These are phyloP conservation scores for Ophiocordyceps australis DNA, from an alignment of 2,329 filamentous ascomycete species.

Conservation along the genomic window DNA sequence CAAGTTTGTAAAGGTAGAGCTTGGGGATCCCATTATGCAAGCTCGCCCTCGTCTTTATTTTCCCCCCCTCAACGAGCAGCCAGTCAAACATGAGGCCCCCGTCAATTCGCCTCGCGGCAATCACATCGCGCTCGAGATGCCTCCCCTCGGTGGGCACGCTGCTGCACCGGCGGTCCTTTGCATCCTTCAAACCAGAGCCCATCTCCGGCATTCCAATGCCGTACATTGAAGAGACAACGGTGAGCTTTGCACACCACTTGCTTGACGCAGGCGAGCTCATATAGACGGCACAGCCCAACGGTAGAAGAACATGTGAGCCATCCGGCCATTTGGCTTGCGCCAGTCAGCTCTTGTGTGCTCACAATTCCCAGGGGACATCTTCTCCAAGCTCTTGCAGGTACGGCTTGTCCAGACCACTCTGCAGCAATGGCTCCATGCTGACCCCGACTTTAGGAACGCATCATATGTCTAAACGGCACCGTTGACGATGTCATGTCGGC, in stretches of 20 bases:
- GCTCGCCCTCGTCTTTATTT: no score
- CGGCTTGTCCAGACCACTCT: no score
- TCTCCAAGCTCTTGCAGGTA: conserved; percentile 63
- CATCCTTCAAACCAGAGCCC: conserved; percentile 13
- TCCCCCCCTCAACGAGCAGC: no score
- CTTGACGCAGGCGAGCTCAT: not conserved
- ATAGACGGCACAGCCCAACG: conserved; percentile 38
- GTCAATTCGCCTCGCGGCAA: no score
- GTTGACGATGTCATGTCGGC: conserved; percentile 84
- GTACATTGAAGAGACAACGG: conserved; percentile 31
- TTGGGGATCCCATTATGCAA: no score
- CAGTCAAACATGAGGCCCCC: no score
- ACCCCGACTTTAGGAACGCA: conserved; percentile 50
- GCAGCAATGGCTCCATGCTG: conserved; percentile 1
- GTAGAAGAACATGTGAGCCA: conserved; percentile 56
- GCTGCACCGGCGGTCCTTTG: conserved; percentile 18
- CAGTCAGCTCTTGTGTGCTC: conserved; percentile 4
- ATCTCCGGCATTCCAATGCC: conserved; percentile 33
- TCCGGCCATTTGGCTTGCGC: not conserved
- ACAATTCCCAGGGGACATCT: conserved; percentile 51
- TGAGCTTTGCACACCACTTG: conserved; percentile 7
- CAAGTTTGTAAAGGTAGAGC: no score
- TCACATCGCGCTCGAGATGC: no score
- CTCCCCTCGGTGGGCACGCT: no score
- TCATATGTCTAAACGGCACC: conserved; percentile 80